phyloP scores from a whole-genome alignment of 2,329 filamentous ascomycete genomes.

The Talaromyces sp. region DNA sequence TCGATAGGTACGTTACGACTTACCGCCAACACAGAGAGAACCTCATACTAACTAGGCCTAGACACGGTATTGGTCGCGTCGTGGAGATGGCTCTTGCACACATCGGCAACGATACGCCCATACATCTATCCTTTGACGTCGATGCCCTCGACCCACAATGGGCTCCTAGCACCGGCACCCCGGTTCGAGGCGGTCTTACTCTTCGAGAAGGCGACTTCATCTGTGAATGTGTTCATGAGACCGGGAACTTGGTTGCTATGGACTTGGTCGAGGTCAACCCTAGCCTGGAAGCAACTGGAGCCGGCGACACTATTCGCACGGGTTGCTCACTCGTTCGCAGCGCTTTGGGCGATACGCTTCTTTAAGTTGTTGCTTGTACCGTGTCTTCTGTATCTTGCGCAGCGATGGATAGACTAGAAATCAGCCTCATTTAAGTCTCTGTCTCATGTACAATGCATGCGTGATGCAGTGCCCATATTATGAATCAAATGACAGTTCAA shows the following conservation, averaged over 20 bases:
- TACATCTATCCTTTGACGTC: slow-evolving; percentile 95
- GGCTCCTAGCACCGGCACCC: slow-evolving; percentile 93
- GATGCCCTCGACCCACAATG: slow-evolving; percentile 94
- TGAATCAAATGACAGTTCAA: background rate
- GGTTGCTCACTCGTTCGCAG: slow-evolving; percentile 89
- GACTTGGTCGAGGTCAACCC: slow-evolving; percentile 83
- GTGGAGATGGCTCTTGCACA: slow-evolving; percentile 98
- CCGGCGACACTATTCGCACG: slow-evolving; percentile 80
- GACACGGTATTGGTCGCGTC: slow-evolving; percentile 88
- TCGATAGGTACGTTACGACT: slow-evolving; percentile 66
- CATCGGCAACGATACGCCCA: slow-evolving; percentile 90
- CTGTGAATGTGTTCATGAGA: slow-evolving; percentile 79
- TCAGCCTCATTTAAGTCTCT: background rate
- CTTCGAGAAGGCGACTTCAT: slow-evolving; percentile 96
- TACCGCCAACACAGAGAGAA: background rate
- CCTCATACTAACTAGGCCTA: slow-evolving; percentile 32
- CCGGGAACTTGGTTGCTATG: slow-evolving; percentile 72
- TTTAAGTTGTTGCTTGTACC: slow-evolving; percentile 49
- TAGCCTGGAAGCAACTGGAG: slow-evolving; percentile 64
- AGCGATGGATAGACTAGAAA: background rate
- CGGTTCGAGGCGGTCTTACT: slow-evolving; percentile 87
- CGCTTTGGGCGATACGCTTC: slow-evolving; percentile 82
- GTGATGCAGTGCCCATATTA: background rate
- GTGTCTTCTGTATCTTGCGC: background rate
- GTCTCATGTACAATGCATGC: background rate